These are phyloP conservation scores for Pseudogymnoascus sp. DNA, from an alignment of 2,329 filamentous ascomycete species.

Conservation along the genomic window DNA sequence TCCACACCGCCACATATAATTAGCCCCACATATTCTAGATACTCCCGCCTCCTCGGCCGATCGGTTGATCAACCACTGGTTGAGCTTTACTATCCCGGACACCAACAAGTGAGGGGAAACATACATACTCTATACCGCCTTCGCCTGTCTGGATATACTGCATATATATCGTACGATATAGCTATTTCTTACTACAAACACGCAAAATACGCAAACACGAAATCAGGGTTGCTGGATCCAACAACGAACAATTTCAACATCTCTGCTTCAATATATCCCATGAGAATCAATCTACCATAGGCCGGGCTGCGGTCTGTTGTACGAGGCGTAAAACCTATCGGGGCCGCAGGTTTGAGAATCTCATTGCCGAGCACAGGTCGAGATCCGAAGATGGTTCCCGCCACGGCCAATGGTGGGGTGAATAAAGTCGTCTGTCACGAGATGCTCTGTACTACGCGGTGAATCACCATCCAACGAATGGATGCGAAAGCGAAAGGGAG, in stretches of 20 bases:
- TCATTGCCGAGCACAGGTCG: slow-evolving; percentile 48
- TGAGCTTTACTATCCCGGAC: neutral
- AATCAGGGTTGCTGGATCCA: neutral
- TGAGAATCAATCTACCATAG: slow-evolving; percentile 48
- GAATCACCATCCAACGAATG: neutral
- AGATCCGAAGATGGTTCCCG: slow-evolving; percentile 52
- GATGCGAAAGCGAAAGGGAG: neutral
- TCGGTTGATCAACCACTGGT: neutral
- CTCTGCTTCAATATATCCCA: neutral
- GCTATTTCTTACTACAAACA: neutral
- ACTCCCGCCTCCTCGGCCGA: neutral
- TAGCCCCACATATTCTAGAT: neutral
- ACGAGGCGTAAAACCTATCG: slow-evolving; percentile 61
- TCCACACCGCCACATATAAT: neutral
- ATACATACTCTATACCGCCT: neutral
- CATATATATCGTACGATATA: neutral
- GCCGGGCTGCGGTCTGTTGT: slow-evolving; percentile 53
- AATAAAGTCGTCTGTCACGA: no score
- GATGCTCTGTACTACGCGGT: neutral
- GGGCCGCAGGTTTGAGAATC: slow-evolving; percentile 41
- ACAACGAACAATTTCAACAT: neutral
- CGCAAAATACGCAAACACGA: neutral
- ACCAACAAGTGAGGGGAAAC: neutral
- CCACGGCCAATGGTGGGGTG: slow-evolving; percentile 36
- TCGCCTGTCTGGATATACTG: neutral